These are phyloP conservation scores for Pelargonium fulgidum DNA, from an alignment of 441 rosid species.

Conservation along the genomic window DNA sequence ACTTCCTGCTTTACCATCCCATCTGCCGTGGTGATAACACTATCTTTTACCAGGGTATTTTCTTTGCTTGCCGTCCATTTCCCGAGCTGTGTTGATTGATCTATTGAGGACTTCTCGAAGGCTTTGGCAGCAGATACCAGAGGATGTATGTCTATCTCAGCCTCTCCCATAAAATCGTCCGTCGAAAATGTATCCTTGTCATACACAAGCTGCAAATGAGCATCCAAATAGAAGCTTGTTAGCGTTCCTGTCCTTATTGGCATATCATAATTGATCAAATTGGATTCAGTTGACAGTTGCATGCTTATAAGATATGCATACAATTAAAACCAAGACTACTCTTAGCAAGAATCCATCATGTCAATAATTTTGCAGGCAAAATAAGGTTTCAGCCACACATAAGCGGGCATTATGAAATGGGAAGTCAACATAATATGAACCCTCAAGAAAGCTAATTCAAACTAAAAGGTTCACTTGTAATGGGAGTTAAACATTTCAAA, in stretches of 20 bases:
- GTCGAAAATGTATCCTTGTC: constrained; percentile 82
- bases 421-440: too few relatives aligned
- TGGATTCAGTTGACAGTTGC: too few relatives aligned
- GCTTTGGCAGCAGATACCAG: constrained; percentile 78
- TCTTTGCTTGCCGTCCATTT: constrained; percentile 73
- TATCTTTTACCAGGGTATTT: constrained; percentile 62
- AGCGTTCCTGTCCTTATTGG: not conserved
- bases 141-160: constrained; percentile 91
- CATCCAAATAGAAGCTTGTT: constrained; percentile 9
- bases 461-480: too few relatives aligned
- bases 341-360: too few relatives aligned
- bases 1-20: constrained; percentile 79
- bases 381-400: not conserved
- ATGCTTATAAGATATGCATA: too few relatives aligned
- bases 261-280: not conserved
- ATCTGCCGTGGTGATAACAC: constrained; percentile 54
- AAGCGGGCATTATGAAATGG: too few relatives aligned
- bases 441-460: too few relatives aligned
- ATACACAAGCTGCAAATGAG: constrained; percentile 58
- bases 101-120: constrained; percentile 46
- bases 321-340: too few relatives aligned
- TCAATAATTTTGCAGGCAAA: not conserved
- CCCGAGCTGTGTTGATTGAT: constrained; percentile 62
- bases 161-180: constrained; percentile 97
- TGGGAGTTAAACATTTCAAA: too few relatives aligned